Conservation (phyloP, 345 rosid species). For the Diplotaxis tenuifolia region DNA sequence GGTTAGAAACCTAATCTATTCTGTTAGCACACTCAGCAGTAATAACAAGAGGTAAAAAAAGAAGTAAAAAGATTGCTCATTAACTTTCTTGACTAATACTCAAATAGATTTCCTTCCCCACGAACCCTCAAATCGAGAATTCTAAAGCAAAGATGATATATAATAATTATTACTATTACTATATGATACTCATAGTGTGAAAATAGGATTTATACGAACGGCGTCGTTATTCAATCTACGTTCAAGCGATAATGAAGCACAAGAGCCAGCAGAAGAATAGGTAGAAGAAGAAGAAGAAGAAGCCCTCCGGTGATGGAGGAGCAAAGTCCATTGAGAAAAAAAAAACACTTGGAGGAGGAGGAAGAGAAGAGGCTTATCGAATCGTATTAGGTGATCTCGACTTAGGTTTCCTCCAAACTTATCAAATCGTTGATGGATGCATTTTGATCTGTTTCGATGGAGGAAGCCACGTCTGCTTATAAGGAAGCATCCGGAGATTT, state of each 20-base stretch:
- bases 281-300: slow-evolving; percentile 41
- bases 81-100: too few relatives aligned
- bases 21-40: background rate
- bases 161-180: too few relatives aligned
- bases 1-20: background rate
- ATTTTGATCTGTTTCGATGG: slow-evolving; percentile 52
- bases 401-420: too few relatives aligned
- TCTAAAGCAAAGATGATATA: too few relatives aligned
- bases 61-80: background rate
- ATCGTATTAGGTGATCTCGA: too few relatives aligned
- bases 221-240: background rate
- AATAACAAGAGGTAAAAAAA: background rate
- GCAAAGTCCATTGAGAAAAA: too few relatives aligned
- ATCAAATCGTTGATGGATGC: slow-evolving; percentile 56
- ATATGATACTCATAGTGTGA: too few relatives aligned
- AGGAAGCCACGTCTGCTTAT: slow-evolving; percentile 50
- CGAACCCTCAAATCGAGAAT: too few relatives aligned
- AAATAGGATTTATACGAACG: too few relatives aligned
- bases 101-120: too few relatives aligned
- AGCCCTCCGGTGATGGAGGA: slow-evolving; percentile 27
- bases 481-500: slow-evolving; percentile 49
- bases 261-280: slow-evolving; percentile 30
- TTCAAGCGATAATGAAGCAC: slow-evolving; percentile 42
- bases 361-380: slow-evolving; percentile 10
- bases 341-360: slow-evolving; percentile 21